Percentiles rank a stretch among this genome's conserved stretches.
phyloP scores from a whole-genome alignment of 805 yeast species.

The Ogataea pilisensis region DNA sequence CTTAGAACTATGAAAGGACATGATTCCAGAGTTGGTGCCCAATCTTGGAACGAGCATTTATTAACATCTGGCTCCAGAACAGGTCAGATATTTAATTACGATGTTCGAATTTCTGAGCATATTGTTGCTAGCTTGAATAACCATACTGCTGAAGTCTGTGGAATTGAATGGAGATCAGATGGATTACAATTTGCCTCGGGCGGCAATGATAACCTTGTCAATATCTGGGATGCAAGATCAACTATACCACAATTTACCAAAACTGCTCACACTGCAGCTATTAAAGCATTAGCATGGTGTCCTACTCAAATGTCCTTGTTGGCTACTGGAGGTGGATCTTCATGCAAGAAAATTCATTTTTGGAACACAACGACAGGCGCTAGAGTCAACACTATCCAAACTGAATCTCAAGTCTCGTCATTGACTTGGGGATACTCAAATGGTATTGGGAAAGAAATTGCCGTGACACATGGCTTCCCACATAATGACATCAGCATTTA shows the following conservation, averaged over 20 bases:
- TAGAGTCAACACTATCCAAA: constrained; percentile 77
- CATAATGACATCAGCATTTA: constrained; percentile 78
- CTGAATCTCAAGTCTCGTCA: constrained; percentile 94
- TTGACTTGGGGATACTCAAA: constrained; percentile 82
- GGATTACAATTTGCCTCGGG: constrained; percentile 87
- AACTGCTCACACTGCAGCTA: constrained; percentile 86
- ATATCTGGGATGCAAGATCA: constrained; percentile 86
- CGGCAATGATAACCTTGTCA: constrained; percentile 90
- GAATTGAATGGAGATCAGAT: constrained; percentile 78
- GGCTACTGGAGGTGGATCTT: constrained; percentile 97
- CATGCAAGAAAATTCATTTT: constrained; percentile 83
- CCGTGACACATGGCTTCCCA: constrained; percentile 93
- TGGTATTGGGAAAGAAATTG: constrained; percentile 76
- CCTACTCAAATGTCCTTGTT: constrained; percentile 77
- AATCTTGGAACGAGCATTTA: constrained; percentile 79
- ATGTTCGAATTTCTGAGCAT: constrained; percentile 82
- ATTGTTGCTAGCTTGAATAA: constrained; percentile 53
- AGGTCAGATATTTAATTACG: constrained; percentile 83
- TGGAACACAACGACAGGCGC: constrained; percentile 95
- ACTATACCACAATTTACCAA: constrained; percentile 68
- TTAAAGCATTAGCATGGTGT: constrained; percentile 92
- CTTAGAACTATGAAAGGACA: constrained; percentile 75
- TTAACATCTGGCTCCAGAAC: constrained; percentile 84
- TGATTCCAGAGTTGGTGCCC: constrained; percentile 74
- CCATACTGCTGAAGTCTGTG: constrained; percentile 91